Evolutionary conservation across 2,329 filamentous ascomycete species (phyloP).

Genomic region (Rutstroemia sydowiana): DNA sequence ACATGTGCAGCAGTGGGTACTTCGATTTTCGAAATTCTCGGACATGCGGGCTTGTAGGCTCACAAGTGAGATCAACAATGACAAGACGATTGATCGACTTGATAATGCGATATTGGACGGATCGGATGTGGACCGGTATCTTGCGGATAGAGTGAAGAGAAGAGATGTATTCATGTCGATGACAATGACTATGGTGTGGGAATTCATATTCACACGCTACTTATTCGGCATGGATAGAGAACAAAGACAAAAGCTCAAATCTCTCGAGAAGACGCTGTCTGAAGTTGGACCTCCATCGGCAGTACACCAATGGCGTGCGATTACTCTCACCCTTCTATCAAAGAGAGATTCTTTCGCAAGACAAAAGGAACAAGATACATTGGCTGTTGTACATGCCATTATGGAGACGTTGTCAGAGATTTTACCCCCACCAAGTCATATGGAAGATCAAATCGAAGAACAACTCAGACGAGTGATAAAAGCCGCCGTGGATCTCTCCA

Average conservation of each 20-base stretch:
- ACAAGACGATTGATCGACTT: constrained; percentile 87
- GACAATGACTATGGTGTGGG: constrained; percentile 99
- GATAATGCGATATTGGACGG: constrained; percentile 94
- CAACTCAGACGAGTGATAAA: constrained; percentile 83
- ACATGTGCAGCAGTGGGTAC: constrained; percentile 94
- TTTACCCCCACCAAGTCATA: constrained; percentile 75
- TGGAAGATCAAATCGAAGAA: constrained; percentile 72
- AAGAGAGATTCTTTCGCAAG: constrained; percentile 71
- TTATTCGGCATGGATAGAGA: constrained; percentile 98
- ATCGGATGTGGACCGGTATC: constrained; percentile 81
- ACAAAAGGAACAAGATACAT: constrained; percentile 82
- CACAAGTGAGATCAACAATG: constrained; percentile 77
- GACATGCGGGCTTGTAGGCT: constrained; percentile 82
- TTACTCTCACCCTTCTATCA: constrained; percentile 82
- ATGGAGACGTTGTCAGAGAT: constrained; percentile 77
- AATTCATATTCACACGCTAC: constrained; percentile 96
- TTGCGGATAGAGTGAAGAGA: constrained; percentile 78
- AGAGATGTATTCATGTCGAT: constrained; percentile 98
- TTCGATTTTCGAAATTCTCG: constrained; percentile 96
- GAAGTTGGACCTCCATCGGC: constrained; percentile 83
- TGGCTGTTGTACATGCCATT: constrained; percentile 90
- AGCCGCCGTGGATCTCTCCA: constrained; percentile 80
- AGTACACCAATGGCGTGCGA: constrained; percentile 96
- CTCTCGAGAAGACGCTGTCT: constrained; percentile 80
- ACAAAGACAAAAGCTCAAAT: constrained; percentile 94